A percentile compares a stretch with the other conserved stretches of the same genome.
phyloP scores from a whole-genome alignment of 495 filamentous ascomycete genomes.

The Elaphomyces granulatus region DNA sequence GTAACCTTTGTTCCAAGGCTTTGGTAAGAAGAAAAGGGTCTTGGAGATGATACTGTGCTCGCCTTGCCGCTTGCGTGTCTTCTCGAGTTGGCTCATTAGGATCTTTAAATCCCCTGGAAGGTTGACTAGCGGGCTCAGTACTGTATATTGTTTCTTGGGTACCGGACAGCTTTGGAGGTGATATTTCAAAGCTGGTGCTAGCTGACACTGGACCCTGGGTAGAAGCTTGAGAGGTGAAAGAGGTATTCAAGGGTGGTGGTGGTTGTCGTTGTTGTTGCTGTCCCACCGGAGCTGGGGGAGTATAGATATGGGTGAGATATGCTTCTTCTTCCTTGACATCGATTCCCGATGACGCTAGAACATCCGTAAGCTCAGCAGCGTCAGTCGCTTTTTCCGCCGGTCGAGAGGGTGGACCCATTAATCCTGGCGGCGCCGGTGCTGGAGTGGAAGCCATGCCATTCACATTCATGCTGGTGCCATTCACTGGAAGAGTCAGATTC shows the following conservation, averaged over 20 bases:
- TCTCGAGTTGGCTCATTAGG: constrained; percentile 29
- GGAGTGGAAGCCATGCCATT: constrained; percentile 22
- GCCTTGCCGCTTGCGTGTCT: constrained; percentile 28
- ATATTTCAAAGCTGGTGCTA: constrained; percentile 26
- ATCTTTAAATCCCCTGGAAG: constrained; percentile 22
- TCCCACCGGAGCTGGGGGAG: constrained; percentile 28
- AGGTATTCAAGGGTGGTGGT: constrained; percentile 26
- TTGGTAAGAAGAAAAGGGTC: constrained; percentile 44
- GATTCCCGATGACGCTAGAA: constrained; percentile 63
- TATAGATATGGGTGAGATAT: constrained; percentile 47
- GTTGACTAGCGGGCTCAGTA: constrained; percentile 18
- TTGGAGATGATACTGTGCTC: constrained; percentile 40
- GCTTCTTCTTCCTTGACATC: constrained; percentile 75
- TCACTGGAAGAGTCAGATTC: constrained; percentile 17
- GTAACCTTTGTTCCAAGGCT: constrained; percentile 33
- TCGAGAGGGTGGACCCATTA: constrained; percentile 72
- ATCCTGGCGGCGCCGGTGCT: constrained; percentile 26
- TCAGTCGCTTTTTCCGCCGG: constrained; percentile 54
- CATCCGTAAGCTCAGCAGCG: constrained; percentile 60
- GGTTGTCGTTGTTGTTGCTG: constrained; percentile 30
- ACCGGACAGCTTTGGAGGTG: constrained; percentile 18
- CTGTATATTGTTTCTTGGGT: constrained; percentile 24
- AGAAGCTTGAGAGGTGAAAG: constrained; percentile 31
- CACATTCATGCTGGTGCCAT: constrained; percentile 23
- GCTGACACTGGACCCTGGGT: constrained; percentile 24